These are phyloP conservation scores for Aspergillus chevalieri DNA, from an alignment of 2,329 filamentous ascomycete species.

Conservation along the genomic window DNA sequence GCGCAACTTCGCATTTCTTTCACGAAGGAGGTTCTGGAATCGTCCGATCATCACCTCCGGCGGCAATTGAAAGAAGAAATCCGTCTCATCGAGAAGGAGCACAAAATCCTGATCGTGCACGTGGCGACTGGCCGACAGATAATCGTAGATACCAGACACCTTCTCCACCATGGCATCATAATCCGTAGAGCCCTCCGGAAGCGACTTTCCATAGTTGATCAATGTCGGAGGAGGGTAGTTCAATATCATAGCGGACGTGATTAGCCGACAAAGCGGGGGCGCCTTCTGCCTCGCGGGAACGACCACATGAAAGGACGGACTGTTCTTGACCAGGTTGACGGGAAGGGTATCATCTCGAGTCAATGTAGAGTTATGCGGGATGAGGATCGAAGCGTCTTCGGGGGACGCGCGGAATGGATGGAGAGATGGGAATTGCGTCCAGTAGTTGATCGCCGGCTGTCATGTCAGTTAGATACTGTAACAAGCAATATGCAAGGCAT, in stretches of 20 bases:
- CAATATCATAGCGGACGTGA: slow-evolving; percentile 53
- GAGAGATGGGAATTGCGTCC: slow-evolving; percentile 28
- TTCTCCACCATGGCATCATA: slow-evolving; percentile 41
- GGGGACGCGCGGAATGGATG: slow-evolving; percentile 23
- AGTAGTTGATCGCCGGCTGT: slow-evolving; percentile 23
- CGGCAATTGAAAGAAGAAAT: slow-evolving; percentile 61
- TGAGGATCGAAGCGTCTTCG: slow-evolving; percentile 26
- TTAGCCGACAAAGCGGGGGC: slow-evolving; percentile 50
- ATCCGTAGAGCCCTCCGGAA: slow-evolving; percentile 22
- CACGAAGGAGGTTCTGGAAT: slow-evolving; percentile 52
- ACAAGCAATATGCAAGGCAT: not conserved
- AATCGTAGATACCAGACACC: slow-evolving; percentile 42
- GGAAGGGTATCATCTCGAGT: slow-evolving; percentile 24
- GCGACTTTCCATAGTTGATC: slow-evolving; percentile 39
- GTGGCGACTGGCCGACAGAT: slow-evolving; percentile 43
- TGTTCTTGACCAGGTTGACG: slow-evolving; percentile 26
- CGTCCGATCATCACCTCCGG: slow-evolving; percentile 57
- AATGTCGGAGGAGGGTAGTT: slow-evolving; percentile 54
- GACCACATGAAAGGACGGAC: slow-evolving; percentile 50
- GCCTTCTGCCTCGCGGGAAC: slow-evolving; percentile 46
- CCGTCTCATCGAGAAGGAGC: slow-evolving; percentile 58
- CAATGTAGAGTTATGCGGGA: slow-evolving; percentile 13
- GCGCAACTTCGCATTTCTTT: slow-evolving; percentile 48
- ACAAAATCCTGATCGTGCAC: slow-evolving; percentile 56
- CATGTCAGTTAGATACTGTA: slow-evolving; percentile 4